Evolutionary conservation across 1,139 yeast genomes (phyloP).

Genomic region (Hyphopichia pseudoburtonii): DNA sequence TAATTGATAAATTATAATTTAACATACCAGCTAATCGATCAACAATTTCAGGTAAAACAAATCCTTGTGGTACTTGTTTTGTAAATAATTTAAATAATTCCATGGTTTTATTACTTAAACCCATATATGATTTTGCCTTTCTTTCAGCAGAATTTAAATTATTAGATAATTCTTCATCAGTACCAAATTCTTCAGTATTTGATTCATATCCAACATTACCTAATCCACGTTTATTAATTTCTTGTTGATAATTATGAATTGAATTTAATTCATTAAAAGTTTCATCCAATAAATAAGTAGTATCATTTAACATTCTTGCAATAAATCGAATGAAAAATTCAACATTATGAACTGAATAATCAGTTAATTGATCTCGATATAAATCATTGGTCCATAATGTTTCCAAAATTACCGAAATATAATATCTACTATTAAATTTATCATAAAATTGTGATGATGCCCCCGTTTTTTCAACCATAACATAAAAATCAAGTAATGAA

Average conservation of each 20-base stretch:
- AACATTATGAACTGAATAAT: conserved; percentile 64
- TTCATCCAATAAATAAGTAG: conserved; percentile 89
- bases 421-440: conserved; percentile 87
- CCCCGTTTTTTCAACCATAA: conserved; percentile 94
- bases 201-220: conserved; percentile 26
- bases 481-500: conserved; percentile 84
- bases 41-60: conserved; percentile 85
- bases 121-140: conserved; percentile 80
- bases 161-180: conserved; percentile 57
- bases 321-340: conserved; percentile 89
- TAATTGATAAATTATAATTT: conserved; percentile 81
- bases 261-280: conserved; percentile 75
- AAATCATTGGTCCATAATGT: conserved; percentile 75
- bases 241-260: conserved; percentile 76
- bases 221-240: conserved; percentile 36
- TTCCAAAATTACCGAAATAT: conserved; percentile 80
- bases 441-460: conserved; percentile 95
- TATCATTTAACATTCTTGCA: conserved; percentile 92
- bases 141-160: conserved; percentile 65
- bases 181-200: conserved; percentile 49
- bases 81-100: conserved; percentile 79
- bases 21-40: conserved; percentile 95
- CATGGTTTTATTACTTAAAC: conserved; percentile 81
- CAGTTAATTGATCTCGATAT: conserved; percentile 66
- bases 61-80: conserved; percentile 81